Percentiles rank a stretch among this genome's conserved stretches.
Conservation (phyloP, 768 basidiomycete genomes). For the Wakefieldia striispora region DNA sequence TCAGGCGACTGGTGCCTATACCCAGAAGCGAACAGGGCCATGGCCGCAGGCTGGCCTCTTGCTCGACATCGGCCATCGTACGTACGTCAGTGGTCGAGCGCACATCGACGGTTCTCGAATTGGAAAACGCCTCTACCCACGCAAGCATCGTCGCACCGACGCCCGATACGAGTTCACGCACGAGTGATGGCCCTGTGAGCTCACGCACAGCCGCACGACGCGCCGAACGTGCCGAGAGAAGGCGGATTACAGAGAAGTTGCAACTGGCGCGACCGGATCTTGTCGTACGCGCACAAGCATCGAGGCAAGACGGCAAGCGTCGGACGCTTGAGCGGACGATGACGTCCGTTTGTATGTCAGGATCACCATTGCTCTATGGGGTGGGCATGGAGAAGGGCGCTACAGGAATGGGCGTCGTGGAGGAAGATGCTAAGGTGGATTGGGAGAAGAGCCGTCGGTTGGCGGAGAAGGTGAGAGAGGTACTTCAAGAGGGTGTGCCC, state of each 20-base stretch:
- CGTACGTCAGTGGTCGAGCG: neutral
- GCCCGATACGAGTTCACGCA: neutral
- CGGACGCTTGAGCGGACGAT: neutral
- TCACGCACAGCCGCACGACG: conserved; percentile 21
- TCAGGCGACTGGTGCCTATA: neutral
- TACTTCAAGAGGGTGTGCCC: conserved; percentile 15
- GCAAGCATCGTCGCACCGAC: neutral
- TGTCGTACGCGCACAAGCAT: conserved; percentile 29
- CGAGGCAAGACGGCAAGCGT: conserved; percentile 17
- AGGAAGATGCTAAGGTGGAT: conserved; percentile 19
- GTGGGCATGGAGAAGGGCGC: neutral
- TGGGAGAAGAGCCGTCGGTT: conserved; percentile 28
- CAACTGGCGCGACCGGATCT: conserved; percentile 44
- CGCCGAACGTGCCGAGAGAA: conserved; percentile 18
- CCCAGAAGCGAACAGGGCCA: no score
- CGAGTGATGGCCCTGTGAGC: neutral
- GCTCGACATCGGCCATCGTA: conserved; percentile 6
- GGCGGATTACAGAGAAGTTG: conserved; percentile 38
- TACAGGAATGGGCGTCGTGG: neutral
- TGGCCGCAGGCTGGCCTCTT: neutral
- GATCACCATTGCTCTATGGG: neutral
- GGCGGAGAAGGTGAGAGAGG: conserved; percentile 21
- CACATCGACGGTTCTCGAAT: neutral
- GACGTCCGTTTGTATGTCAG: neutral
- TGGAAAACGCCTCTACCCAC: neutral